These are phyloP conservation scores for Aspergillus bertholletiae DNA, from an alignment of 495 filamentous ascomycete species.

Conservation along the genomic window DNA sequence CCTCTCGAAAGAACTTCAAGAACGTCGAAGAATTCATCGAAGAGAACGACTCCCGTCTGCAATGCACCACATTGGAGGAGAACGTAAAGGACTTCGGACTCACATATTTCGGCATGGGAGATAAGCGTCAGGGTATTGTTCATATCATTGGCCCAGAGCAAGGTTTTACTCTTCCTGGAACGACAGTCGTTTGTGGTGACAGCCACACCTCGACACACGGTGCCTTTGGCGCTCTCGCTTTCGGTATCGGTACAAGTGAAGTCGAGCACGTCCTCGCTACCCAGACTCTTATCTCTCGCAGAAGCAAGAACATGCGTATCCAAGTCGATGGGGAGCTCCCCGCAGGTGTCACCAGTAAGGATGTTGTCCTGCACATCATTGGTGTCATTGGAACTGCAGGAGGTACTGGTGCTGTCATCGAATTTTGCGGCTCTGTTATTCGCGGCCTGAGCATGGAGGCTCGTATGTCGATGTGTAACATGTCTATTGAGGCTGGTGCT, in stretches of 20 bases:
- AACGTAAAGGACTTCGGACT: constrained; percentile 96
- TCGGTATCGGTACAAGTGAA: constrained; percentile 97
- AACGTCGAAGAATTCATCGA: constrained; percentile 82
- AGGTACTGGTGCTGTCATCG: constrained; percentile 91
- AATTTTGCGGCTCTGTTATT: constrained; percentile 94
- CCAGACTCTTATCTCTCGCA: constrained; percentile 87
- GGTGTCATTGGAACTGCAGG: constrained; percentile 94
- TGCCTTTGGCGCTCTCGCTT: constrained; percentile 91
- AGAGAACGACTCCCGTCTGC: constrained; percentile 86
- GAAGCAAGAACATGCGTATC: constrained; percentile 98
- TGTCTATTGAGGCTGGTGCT: constrained; percentile 98
- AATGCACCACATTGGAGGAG: constrained; percentile 93
- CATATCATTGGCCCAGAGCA: constrained; percentile 99
- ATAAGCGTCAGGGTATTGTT: constrained; percentile 97
- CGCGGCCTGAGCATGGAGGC: constrained; percentile 90
- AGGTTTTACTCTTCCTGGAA: constrained; percentile 96
- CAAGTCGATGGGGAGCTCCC: constrained; percentile 88
- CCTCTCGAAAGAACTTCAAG: constrained; percentile 84
- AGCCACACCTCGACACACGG: constrained; percentile 97
- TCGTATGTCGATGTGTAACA: constrained; percentile 99
- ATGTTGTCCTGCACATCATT: constrained; percentile 91
- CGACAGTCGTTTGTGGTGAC: constrained; percentile 96
- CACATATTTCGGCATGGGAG: constrained; percentile 94
- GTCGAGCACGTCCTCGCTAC: constrained; percentile 98
- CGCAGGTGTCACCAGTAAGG: constrained; percentile 94